Evolutionary conservation across 1,139 yeast genomes (phyloP).

Genomic region (Candida dubliniensis): DNA sequence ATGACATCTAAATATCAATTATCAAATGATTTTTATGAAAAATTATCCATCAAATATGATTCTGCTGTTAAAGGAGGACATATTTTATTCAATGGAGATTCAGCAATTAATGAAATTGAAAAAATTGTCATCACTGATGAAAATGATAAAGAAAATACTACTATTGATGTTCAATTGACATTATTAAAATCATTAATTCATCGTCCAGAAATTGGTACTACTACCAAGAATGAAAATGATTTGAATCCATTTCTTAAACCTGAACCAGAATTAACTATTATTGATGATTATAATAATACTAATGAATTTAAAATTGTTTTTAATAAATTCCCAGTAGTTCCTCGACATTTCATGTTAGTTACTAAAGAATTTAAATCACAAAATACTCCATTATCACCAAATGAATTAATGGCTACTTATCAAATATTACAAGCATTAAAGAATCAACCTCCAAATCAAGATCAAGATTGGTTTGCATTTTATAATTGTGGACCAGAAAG

Average conservation of each 20-base stretch:
- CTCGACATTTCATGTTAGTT: constrained; percentile 74
- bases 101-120: constrained; percentile 24
- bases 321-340: constrained; percentile 83
- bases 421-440: constrained; percentile 42
- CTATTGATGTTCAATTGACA: constrained; percentile 31
- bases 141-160: constrained; percentile 11
- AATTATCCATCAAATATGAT: constrained; percentile 26
- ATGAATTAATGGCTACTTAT: constrained; percentile 62
- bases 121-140: constrained; percentile 18
- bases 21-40: constrained; percentile 27
- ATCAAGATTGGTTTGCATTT: constrained; percentile 61
- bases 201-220: constrained; percentile 54
- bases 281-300: constrained; percentile 46
- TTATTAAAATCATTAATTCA: constrained; percentile 44
- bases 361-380: constrained; percentile 76
- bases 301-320: constrained; percentile 64
- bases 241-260: constrained; percentile 79
- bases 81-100: constrained; percentile 33
- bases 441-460: constrained; percentile 19
- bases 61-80: constrained; percentile 26
- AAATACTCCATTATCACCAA: constrained; percentile 64
- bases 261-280: constrained; percentile 70
- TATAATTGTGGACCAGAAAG: constrained; percentile 85
- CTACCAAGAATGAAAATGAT: constrained; percentile 15
- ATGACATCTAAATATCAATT: constrained; percentile 15